Evolutionary conservation across 2,329 filamentous ascomycete genomes (phyloP), one percentile per base, ranked within the genome.

Genomic region (Ophiostoma australiae): DNA sequence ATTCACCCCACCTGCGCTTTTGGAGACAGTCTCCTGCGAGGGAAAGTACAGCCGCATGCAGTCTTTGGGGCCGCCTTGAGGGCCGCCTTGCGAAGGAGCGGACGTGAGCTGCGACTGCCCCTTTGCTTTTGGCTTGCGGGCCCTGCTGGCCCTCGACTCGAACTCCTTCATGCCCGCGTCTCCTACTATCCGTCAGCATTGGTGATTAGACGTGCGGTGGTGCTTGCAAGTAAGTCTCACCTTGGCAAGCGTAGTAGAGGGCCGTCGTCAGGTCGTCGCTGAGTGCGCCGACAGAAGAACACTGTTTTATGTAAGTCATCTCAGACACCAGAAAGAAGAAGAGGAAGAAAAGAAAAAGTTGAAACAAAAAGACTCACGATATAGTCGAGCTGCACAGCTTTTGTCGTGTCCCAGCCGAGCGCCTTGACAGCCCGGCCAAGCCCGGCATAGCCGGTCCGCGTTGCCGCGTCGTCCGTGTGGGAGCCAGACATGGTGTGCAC

Each of bases 21-120:
- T 78, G 11, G 78, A 77, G 3, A 96, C 89, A 0, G 92, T 96
- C 27, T 89, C 80, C 13, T 86, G 79, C 1, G 90, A 93, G 2
- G 93, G 94, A 76, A 94, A 97, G 79, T 94, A 96, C 69, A 97
- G 85, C 11, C 89, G 86, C 75, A 95, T 86, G 67, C 83, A 82
- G 41, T 87, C 67, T 20, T 66, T 66, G 63, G 33, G 20, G 35
- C 20, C 10, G 35, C 35, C 11, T 37, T 66, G 35, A 13, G 35
- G 15, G 10, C 39, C 15, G 39, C 39, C 15, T 13, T 41, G 39
- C 39, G 35, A 23, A 48, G 44, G n/a, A 1, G 44, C 20, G 2
- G 63, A 35, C n/a, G 63, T 8, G 8, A 66, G 35, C n/a, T 66
- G 63, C 2, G 35, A n/a, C 63, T 41, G 66, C 37, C 72, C 77